phyloP scores from a whole-genome alignment of 257 asterid genomes.

The Thymus quinquecostatus region DNA sequence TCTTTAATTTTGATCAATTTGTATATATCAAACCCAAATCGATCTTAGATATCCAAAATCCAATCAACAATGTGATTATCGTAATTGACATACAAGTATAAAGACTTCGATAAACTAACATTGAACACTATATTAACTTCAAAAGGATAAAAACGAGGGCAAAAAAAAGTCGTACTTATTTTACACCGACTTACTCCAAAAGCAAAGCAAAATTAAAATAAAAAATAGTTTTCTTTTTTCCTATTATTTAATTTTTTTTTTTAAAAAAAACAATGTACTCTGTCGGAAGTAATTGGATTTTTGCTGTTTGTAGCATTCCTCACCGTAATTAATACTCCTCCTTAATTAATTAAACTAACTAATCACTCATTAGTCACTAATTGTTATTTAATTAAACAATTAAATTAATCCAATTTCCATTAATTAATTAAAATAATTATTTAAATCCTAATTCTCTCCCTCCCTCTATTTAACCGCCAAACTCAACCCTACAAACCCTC shows the following conservation, averaged over 20 bases:
- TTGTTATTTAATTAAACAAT: background rate
- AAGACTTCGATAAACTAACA: too few species aligned
- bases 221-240: too few species aligned
- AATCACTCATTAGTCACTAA: background rate
- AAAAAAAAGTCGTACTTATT: background rate
- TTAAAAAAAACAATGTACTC: constrained; percentile 3
- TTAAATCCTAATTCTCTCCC: background rate
- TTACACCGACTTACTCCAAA: background rate
- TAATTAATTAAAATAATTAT: background rate
- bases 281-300: constrained; percentile 40
- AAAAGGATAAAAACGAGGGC: too few species aligned
- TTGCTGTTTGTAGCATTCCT: constrained; percentile 33
- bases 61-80: too few species aligned
- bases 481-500: constrained; percentile 17
- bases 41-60: too few species aligned
- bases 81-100: too few species aligned
- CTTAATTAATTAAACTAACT: background rate
- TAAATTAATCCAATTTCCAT: background rate
- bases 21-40: too few species aligned
- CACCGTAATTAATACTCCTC: background rate
- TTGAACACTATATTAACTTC: too few species aligned
- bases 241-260: too few species aligned
- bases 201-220: background rate
- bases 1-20: too few species aligned
- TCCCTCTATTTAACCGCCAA: constrained; percentile 41